Base-by-base conservation (phyloP, 768 basidiomycete species). In the Scleroderma citrinum region DNA sequence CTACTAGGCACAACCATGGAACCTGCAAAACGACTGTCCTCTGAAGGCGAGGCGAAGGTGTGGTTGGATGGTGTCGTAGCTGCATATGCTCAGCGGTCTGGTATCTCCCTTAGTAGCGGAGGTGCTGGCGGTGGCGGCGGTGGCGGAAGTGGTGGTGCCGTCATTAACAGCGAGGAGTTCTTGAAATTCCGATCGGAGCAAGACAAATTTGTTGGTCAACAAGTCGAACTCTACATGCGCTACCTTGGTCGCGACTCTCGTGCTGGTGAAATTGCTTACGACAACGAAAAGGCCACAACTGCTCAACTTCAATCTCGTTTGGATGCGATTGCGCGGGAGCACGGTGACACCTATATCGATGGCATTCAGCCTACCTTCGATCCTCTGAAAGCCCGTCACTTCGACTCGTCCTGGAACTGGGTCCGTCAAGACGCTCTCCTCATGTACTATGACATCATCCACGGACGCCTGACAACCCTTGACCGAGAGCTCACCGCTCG, bases 401-500 rank as follows among this genome's bases (percentile, higher is more conserved):
- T 99, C 75, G 94, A 98, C 65, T 98, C 95, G 2, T 92, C 88
- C 6, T 99, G 95, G 96, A 99, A 99, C 64, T 99, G 96, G 96
- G 95, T 87, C 39, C 85, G 95, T 52, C 96, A 99, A 71, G 94
- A 96, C 53, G 92, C 93, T 14, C 75, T 98, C 23, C 73, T 92
- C 51, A 94, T 99, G 92, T 98, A 85, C 73, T 97, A 94, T 69
- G 95, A 98, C 66, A 96, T 99, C 70, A 92, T 99, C 59, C 92
- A 93, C 57, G 96, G 96, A 42, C 84, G 87, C 39, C 80, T 96
- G 48, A 93, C 86, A 20, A 92, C 92, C 16, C 89, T 97, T 55
- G 93, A 97, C 62, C 87, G 92, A 46, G 92, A 95, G 64, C 92
- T 94, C 67, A 96, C 96, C 12, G 92, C 93, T 56, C 88, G 94